Evolutionary conservation across 2,329 filamentous ascomycete species (phyloP).

Genomic region (Amauroascus verrucosus): DNA sequence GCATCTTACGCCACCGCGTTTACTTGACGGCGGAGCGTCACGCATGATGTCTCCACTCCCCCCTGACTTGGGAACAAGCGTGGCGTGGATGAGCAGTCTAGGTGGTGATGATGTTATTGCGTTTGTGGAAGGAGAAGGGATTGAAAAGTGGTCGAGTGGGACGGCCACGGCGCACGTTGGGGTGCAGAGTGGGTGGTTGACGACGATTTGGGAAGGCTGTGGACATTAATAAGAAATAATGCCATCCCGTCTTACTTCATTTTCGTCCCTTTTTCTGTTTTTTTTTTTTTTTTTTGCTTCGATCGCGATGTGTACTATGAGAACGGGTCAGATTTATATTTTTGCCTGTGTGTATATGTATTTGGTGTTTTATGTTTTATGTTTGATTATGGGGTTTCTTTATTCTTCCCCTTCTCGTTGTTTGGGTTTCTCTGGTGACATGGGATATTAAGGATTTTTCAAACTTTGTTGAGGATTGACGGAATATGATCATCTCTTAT

Average conservation of each 20-base stretch:
- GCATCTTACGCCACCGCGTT: neutral
- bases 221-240: neutral
- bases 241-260: no score
- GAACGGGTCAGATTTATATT: no score
- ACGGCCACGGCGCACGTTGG: neutral
- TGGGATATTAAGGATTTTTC: no score
- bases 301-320: neutral
- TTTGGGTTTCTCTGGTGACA: no score
- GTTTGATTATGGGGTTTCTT: no score
- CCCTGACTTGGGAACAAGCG: neutral
- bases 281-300: no score
- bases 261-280: neutral
- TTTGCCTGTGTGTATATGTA: no score
- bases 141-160: constrained; percentile 13
- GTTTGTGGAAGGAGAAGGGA: constrained; percentile 15
- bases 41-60: neutral
- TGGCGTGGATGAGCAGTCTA: constrained; percentile 12
- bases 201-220: constrained; percentile 12
- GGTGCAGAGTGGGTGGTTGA: constrained; percentile 12
- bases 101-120: constrained; percentile 17
- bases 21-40: neutral
- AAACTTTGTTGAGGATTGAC: no score
- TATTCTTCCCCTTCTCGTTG: no score
- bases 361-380: no score
- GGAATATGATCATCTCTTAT: no score